Conservation (phyloP, 495 filamentous ascomycete species). For the Aspergillus asperescens region DNA sequence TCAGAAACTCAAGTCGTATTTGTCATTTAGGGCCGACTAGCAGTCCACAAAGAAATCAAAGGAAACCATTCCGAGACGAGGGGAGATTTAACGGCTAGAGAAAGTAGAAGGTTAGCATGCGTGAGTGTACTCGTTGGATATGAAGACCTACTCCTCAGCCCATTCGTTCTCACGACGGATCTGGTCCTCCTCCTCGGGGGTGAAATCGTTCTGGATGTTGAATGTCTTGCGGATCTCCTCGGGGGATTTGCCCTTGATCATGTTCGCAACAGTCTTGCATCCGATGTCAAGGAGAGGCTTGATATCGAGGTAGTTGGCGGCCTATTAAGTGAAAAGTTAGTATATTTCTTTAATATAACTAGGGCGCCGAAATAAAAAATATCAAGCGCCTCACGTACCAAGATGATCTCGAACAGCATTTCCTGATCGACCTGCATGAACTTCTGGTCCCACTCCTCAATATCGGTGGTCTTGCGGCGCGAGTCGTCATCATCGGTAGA, state of each 20-base stretch:
- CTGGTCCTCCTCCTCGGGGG: slow-evolving; percentile 67
- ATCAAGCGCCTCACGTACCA: slow-evolving; percentile 55
- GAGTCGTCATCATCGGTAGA: slow-evolving; percentile 87
- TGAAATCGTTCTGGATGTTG: slow-evolving; percentile 72
- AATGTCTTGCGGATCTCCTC: slow-evolving; percentile 74
- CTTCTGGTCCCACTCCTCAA: slow-evolving; percentile 99
- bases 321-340: slow-evolving; percentile 30
- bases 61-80: neutral
- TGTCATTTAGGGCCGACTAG: slow-evolving; percentile 1
- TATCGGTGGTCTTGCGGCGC: slow-evolving; percentile 96
- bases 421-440: slow-evolving; percentile 99
- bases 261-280: slow-evolving; percentile 66
- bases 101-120: slow-evolving; percentile 16
- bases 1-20: neutral
- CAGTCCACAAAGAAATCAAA: slow-evolving; percentile 10
- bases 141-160: slow-evolving; percentile 57
- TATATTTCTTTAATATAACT: no score
- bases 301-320: slow-evolving; percentile 70
- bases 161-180: slow-evolving; percentile 69
- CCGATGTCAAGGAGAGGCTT: slow-evolving; percentile 62
- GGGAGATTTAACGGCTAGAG: slow-evolving; percentile 34
- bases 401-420: slow-evolving; percentile 98
- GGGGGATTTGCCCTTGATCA: slow-evolving; percentile 70
- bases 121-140: neutral
- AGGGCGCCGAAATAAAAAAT: neutral